A percentile compares a stretch with the other conserved stretches of the same genome.
Conservation (phyloP, 2,329 filamentous ascomycete genomes). For the Penicillium sp. region DNA sequence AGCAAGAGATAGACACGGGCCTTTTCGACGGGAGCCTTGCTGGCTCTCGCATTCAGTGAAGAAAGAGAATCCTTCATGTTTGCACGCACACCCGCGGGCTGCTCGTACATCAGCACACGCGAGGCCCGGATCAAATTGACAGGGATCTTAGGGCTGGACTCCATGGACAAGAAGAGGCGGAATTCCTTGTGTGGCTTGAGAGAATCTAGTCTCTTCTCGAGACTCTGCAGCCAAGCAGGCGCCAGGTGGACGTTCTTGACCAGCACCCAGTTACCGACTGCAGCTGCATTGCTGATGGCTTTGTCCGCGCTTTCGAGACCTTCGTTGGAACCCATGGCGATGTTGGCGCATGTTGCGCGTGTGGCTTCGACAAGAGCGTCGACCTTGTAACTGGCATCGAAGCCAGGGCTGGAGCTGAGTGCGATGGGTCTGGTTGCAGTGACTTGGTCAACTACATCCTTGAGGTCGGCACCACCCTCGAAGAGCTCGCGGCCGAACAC, state of each 20-base stretch:
- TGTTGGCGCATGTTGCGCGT: constrained; percentile 84
- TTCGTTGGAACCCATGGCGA: constrained; percentile 98
- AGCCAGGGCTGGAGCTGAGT: constrained; percentile 90
- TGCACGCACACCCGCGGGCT: constrained; percentile 90
- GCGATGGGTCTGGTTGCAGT: constrained; percentile 82
- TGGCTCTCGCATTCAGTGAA: constrained; percentile 71
- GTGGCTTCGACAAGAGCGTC: constrained; percentile 87
- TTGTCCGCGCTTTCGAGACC: constrained; percentile 90
- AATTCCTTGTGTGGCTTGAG: constrained; percentile 93
- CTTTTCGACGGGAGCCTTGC: constrained; percentile 85
- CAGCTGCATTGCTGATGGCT: constrained; percentile 87
- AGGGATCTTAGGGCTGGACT: constrained; percentile 92
- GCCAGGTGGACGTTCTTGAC: constrained; percentile 99
- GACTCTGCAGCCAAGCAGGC: constrained; percentile 91
- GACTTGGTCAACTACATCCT: constrained; percentile 80
- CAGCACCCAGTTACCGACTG: constrained; percentile 90
- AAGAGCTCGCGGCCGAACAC: constrained; percentile 84
- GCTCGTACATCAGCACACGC: constrained; percentile 94
- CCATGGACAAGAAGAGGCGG: constrained; percentile 96
- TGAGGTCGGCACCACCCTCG: constrained; percentile 81
- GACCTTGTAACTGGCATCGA: constrained; percentile 98
- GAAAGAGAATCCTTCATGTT: constrained; percentile 99
- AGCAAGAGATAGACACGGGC: constrained; percentile 85
- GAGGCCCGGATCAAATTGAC: constrained; percentile 93
- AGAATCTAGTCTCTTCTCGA: constrained; percentile 94